These are phyloP conservation scores for Pharus latifolius DNA, from an alignment of 176 grass and related monocot genomes.

Conservation along the genomic window DNA sequence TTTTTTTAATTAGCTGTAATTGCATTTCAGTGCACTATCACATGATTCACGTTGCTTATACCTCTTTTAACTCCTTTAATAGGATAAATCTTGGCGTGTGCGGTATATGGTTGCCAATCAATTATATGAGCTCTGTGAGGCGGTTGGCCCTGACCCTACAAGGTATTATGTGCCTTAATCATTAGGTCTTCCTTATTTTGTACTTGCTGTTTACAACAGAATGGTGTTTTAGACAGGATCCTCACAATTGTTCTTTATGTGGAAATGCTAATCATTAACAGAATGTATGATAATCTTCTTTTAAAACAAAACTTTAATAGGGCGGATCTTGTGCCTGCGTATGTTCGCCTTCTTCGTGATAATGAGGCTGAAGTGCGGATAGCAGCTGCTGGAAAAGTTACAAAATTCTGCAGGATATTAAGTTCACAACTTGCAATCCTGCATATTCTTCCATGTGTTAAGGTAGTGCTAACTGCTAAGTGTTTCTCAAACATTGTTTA, in stretches of 20 bases:
- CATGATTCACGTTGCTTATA: background rate
- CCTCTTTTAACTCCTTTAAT: background rate
- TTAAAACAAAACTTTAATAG: too few relatives aligned
- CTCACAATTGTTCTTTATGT: background rate
- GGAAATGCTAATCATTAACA: background rate
- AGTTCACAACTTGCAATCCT: constrained; percentile 60
- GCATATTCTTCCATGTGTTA: constrained; percentile 88
- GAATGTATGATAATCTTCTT: too few relatives aligned
- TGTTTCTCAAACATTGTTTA: background rate
- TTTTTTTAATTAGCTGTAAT: background rate
- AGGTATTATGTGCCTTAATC: constrained; percentile 28
- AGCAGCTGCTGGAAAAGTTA: constrained; percentile 95
- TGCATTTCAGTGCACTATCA: background rate
- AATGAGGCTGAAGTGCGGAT: constrained; percentile 98
- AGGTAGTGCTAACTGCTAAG: constrained; percentile 40
- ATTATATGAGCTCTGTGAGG: constrained; percentile 87
- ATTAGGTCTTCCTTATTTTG: background rate
- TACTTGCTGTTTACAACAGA: background rate
- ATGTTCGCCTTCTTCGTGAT: constrained; percentile 90
- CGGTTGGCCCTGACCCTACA: constrained; percentile 75
- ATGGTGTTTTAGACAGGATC: background rate
- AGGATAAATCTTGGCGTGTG: constrained; percentile 99
- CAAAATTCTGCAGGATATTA: constrained; percentile 83
- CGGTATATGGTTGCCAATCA: constrained; percentile 99
- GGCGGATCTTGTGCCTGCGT: constrained; percentile 69